Percentiles rank a stretch among this genome's conserved stretches.
phyloP scores from a whole-genome alignment of 352 stramenopile genomes.

The Phytophthora litchii region DNA sequence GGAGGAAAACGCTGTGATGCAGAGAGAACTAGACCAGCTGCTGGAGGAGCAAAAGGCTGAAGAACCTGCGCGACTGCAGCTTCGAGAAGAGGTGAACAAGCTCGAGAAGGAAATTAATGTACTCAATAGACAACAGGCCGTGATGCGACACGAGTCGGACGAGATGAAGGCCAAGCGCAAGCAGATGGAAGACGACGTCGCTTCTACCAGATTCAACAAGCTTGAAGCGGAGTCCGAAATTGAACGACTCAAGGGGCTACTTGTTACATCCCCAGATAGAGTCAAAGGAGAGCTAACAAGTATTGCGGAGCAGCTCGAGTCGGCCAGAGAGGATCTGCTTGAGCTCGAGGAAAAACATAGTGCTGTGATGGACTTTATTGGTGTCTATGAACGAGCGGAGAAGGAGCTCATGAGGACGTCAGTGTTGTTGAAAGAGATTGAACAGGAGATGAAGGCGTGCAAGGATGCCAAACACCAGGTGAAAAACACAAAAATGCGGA shows the following conservation, averaged over 20 bases:
- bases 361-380: constrained; percentile 63
- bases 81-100: constrained; percentile 82
- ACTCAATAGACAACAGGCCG: constrained; percentile 90
- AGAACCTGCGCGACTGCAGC: constrained; percentile 59
- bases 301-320: constrained; percentile 68
- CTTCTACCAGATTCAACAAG: constrained; percentile 72
- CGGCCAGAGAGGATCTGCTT: constrained; percentile 68
- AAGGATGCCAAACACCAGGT: constrained; percentile 80
- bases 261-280: constrained; percentile 92
- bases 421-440: constrained; percentile 64
- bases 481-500: constrained; percentile 55
- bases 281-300: constrained; percentile 74
- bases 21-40: constrained; percentile 69
- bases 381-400: constrained; percentile 70
- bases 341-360: constrained; percentile 68
- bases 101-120: constrained; percentile 90
- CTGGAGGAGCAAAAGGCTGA: constrained; percentile 58
- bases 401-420: constrained; percentile 74
- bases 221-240: constrained; percentile 87
- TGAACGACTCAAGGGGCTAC: constrained; percentile 71
- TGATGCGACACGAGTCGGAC: constrained; percentile 82
- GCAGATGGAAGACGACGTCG: constrained; percentile 83
- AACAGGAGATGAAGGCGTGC: constrained; percentile 67
- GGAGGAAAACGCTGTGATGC: constrained; percentile 65
- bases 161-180: constrained; percentile 82